Evolutionary conservation across 163 green algal genomes (phyloP).

Genomic region (Scenedesmus sp.): DNA sequence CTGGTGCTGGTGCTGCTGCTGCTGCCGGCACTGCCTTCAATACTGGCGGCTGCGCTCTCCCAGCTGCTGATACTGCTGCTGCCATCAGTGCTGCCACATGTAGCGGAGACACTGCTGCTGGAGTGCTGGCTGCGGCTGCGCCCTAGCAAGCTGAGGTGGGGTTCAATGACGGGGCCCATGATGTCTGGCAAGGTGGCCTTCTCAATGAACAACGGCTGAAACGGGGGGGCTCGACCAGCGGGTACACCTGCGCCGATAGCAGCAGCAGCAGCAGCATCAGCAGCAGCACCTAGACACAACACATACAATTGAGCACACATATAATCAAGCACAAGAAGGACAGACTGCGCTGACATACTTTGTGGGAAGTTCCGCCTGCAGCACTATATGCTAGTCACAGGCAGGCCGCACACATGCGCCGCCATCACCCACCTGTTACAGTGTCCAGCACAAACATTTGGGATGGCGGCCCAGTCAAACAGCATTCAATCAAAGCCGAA

Average conservation of each 20-base stretch:
- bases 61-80: background rate
- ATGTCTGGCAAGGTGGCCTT: slow-evolving; percentile 50
- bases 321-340: too few relatives aligned
- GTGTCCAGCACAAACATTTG: too few relatives aligned
- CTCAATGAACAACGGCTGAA: slow-evolving; percentile 50
- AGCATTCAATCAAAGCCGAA: too few relatives aligned
- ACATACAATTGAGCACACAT: too few relatives aligned
- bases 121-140: background rate
- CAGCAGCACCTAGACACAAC: too few relatives aligned
- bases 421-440: too few relatives aligned
- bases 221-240: slow-evolving; percentile 12
- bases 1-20: background rate
- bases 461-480: too few relatives aligned
- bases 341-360: too few relatives aligned
- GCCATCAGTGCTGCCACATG: slow-evolving; percentile 1
- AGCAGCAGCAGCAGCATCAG: background rate
- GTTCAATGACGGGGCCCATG: slow-evolving; percentile 25
- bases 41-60: background rate
- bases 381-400: too few relatives aligned
- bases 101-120: background rate
- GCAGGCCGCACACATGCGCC: too few relatives aligned
- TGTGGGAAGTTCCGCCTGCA: too few relatives aligned
- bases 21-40: background rate
- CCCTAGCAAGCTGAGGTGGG: slow-evolving; percentile 11
- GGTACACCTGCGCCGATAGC: slow-evolving; percentile 1